Conservation (phyloP, 805 yeast species). For the Sugiyamaella smithiae region DNA sequence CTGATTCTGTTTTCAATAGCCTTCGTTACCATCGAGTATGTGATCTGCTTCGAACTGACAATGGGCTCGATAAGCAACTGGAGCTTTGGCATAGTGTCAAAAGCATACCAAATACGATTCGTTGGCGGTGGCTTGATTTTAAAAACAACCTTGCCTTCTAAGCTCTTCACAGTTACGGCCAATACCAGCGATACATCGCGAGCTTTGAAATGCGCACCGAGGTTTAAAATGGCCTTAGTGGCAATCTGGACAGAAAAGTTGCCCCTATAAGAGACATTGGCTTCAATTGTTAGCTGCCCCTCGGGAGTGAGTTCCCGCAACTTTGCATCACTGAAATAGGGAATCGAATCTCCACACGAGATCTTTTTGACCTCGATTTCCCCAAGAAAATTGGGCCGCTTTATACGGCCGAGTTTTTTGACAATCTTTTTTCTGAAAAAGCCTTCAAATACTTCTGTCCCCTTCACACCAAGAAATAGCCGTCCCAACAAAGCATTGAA, state of each 20-base stretch:
- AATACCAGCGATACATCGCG: constrained; percentile 74
- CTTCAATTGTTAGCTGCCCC: constrained; percentile 64
- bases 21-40: constrained; percentile 75
- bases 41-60: constrained; percentile 79
- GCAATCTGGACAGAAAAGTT: constrained; percentile 72
- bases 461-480: constrained; percentile 69
- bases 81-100: constrained; percentile 72
- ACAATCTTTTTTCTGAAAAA: constrained; percentile 58
- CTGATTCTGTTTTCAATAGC: constrained; percentile 73
- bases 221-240: constrained; percentile 71
- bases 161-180: constrained; percentile 60
- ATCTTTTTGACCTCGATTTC: constrained; percentile 72
- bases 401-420: constrained; percentile 72
- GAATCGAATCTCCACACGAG: constrained; percentile 76
- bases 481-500: constrained; percentile 85
- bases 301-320: constrained; percentile 71
- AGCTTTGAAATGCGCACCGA: constrained; percentile 70
- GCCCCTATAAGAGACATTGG: constrained; percentile 70
- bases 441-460: constrained; percentile 62
- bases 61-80: constrained; percentile 82
- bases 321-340: constrained; percentile 70
- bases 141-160: constrained; percentile 72
- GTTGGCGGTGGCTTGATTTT: constrained; percentile 87
- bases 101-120: constrained; percentile 86
- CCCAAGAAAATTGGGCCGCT: constrained; percentile 84